Conservation (phyloP, 176 grass and related monocot genomes). For the Leersia perrieri region DNA sequence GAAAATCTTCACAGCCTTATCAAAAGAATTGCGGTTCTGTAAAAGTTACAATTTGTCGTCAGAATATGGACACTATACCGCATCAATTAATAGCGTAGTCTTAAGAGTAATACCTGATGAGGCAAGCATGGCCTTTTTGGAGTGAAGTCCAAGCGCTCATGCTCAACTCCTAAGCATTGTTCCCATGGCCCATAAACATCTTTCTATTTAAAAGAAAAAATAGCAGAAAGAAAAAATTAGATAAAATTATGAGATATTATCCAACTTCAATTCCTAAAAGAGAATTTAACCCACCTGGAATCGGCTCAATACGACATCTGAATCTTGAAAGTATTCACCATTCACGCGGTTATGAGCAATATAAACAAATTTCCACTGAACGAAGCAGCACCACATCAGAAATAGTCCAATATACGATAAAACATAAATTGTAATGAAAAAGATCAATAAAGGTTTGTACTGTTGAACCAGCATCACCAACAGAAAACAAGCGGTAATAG, state of each 20-base stretch:
- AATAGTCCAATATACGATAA: slow-evolving; percentile 9
- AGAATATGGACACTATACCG: background rate
- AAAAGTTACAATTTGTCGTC: background rate
- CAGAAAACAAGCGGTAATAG: background rate
- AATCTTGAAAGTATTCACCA: slow-evolving; percentile 66
- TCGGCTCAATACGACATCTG: slow-evolving; percentile 58
- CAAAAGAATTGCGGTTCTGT: slow-evolving; percentile 73
- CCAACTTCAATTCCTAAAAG: background rate
- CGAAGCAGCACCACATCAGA: slow-evolving; percentile 31
- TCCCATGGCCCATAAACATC: slow-evolving; percentile 72
- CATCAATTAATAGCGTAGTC: background rate
- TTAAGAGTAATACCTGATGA: slow-evolving; percentile 53
- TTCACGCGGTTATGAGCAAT: slow-evolving; percentile 34
- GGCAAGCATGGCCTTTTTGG: slow-evolving; percentile 48
- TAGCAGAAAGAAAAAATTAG: slow-evolving; percentile 4
- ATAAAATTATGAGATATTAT: background rate
- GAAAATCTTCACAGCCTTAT: slow-evolving; percentile 80
- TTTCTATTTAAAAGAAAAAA: slow-evolving; percentile 34
- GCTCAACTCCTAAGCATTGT: slow-evolving; percentile 66
- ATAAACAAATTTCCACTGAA: slow-evolving; percentile 75
- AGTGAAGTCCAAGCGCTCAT: slow-evolving; percentile 59
- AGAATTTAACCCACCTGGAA: slow-evolving; percentile 47
- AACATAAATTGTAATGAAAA: background rate
- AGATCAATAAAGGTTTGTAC: background rate
- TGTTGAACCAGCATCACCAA: background rate